Conservation (phyloP, 129 eudicot species). For the Apium graveolens region DNA sequence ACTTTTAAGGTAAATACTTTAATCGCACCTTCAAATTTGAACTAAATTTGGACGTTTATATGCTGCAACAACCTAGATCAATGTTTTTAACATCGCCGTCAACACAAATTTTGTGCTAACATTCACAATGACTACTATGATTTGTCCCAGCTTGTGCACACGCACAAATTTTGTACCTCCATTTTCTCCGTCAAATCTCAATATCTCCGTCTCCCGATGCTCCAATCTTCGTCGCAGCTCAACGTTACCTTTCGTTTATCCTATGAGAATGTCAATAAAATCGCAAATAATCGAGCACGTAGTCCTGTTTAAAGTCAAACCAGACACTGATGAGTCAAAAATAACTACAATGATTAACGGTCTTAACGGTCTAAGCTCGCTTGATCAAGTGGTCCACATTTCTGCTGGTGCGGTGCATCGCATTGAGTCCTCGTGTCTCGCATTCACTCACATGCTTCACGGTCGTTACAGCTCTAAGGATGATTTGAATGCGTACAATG, state of each 20-base stretch:
- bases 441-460: constrained; percentile 77
- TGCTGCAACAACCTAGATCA: neutral
- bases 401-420: constrained; percentile 46
- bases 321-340: constrained; percentile 35
- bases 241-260: neutral
- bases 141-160: neutral
- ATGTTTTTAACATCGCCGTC: neutral
- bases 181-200: neutral
- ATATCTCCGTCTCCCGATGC: neutral
- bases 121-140: neutral
- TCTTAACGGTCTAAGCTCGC: constrained; percentile 45
- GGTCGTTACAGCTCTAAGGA: constrained; percentile 46
- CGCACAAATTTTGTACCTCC: neutral
- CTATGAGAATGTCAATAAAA: constrained; percentile 36
- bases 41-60: too few relatives aligned
- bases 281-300: constrained; percentile 58
- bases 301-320: constrained; percentile 67
- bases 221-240: neutral
- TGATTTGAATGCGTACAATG: constrained; percentile 40
- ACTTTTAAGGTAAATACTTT: too few relatives aligned
- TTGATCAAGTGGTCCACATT: constrained; percentile 43
- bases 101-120: neutral
- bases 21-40: too few relatives aligned
- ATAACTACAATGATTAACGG: constrained; percentile 39
- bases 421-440: constrained; percentile 32